Conservation (phyloP, 352 stramenopile species). For the Globisporangium viniferum region DNA sequence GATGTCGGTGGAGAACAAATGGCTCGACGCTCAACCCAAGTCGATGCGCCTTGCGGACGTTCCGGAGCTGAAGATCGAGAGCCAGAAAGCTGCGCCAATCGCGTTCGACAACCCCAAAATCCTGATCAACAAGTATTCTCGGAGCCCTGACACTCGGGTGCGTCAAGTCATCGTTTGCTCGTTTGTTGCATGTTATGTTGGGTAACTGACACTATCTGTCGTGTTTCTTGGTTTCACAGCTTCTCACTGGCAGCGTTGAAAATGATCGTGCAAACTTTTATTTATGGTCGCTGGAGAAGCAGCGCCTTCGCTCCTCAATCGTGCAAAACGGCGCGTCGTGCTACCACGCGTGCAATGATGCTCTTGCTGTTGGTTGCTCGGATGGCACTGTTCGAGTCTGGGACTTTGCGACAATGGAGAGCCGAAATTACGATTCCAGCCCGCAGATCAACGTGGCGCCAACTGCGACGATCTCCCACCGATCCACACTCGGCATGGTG, state of each 20-base stretch:
- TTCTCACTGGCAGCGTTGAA: conserved; percentile 73
- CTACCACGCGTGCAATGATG: conserved; percentile 80
- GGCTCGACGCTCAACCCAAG: conserved; percentile 48
- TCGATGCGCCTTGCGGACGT: conserved; percentile 46
- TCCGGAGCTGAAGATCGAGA: conserved; percentile 52
- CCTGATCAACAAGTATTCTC: conserved; percentile 60
- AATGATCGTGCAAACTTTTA: conserved; percentile 80
- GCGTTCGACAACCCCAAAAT: conserved; percentile 70
- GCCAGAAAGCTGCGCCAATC: conserved; percentile 39
- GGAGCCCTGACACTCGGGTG: conserved; percentile 61
- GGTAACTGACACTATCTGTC: neutral
- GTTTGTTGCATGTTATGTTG: neutral
- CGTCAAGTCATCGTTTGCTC: conserved; percentile 11
- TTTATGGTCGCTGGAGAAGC: conserved; percentile 80
- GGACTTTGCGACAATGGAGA: conserved; percentile 70
- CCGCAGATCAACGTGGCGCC: conserved; percentile 49
- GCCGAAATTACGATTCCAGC: conserved; percentile 40
- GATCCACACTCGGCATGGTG: conserved; percentile 75
- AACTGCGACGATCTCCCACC: conserved; percentile 73
- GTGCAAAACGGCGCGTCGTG: conserved; percentile 63
- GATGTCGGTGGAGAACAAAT: conserved; percentile 72
- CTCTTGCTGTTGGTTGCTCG: conserved; percentile 65
- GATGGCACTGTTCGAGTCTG: conserved; percentile 83
- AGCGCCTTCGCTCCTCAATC: conserved; percentile 61
- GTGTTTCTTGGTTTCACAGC: conserved; percentile 26